phyloP scores from a whole-genome alignment of 208 protist species.

The Leishmania amazonensis region DNA sequence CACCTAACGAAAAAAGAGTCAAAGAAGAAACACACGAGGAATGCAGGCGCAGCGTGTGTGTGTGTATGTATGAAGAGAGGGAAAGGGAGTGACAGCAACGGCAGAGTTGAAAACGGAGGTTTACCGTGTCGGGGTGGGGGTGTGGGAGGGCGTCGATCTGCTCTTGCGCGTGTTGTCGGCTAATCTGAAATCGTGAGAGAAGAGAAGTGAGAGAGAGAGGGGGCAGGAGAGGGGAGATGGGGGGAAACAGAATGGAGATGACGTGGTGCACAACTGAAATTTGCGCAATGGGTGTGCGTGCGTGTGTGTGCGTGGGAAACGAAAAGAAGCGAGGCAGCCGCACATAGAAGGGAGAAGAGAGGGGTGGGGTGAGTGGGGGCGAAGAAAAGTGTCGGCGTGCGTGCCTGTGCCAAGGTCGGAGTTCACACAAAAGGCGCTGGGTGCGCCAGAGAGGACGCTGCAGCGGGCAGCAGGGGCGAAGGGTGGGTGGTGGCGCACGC shows the following conservation, averaged over 20 bases:
- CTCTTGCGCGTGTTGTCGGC: neutral
- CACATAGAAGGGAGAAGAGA: neutral
- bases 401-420: neutral
- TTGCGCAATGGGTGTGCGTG: neutral
- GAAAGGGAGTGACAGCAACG: neutral
- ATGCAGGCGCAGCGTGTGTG: neutral
- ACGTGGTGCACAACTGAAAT: neutral
- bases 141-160: neutral
- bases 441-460: neutral
- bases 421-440: neutral
- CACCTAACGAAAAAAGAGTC: neutral
- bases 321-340: neutral
- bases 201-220: neutral
- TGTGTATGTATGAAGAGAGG: neutral
- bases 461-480: neutral
- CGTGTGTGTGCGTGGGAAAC: neutral
- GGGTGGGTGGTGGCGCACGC: neutral
- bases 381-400: neutral
- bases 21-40: neutral
- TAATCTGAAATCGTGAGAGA: neutral
- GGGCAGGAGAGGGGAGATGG: too few species aligned
- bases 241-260: neutral
- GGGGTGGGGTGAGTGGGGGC: too few species aligned
- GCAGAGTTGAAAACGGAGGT: conserved; percentile 4
- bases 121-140: neutral